Conservation (phyloP, 2,329 filamentous ascomycete species). For the Trichoderma semiorbis region DNA sequence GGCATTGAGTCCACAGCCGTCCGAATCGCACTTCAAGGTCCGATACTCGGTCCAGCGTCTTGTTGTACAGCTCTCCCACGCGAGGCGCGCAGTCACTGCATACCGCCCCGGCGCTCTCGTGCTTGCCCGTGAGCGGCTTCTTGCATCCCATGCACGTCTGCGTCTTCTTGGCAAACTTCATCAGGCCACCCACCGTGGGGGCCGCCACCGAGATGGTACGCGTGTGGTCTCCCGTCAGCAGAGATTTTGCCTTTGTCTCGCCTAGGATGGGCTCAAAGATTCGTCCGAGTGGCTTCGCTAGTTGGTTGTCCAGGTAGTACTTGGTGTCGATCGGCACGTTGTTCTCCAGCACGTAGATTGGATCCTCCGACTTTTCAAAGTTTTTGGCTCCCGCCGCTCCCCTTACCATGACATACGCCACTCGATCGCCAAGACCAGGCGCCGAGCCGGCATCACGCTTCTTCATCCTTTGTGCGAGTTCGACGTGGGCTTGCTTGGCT, state of each 20-base stretch:
- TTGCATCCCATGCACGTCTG: conserved; percentile 99
- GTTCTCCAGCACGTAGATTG: conserved; percentile 94
- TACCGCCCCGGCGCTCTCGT: conserved; percentile 80
- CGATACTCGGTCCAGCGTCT: conserved; percentile 80
- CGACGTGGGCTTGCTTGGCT: conserved; percentile 91
- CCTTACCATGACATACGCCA: conserved; percentile 97
- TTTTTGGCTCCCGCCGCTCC: conserved; percentile 86
- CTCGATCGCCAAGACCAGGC: conserved; percentile 87
- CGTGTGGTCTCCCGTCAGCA: conserved; percentile 91
- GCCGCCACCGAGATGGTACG: conserved; percentile 91
- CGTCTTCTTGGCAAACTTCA: conserved; percentile 98
- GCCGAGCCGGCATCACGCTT: conserved; percentile 95
- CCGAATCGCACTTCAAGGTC: conserved; percentile 93
- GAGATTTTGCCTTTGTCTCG: conserved; percentile 80
- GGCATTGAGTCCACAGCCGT: conserved; percentile 95
- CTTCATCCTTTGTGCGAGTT: conserved; percentile 92
- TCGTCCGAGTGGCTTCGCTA: conserved; percentile 86
- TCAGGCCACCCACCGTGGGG: conserved; percentile 85
- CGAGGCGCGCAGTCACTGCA: conserved; percentile 82
- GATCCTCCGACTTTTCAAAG: conserved; percentile 96
- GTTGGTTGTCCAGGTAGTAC: conserved; percentile 98
- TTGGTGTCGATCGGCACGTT: conserved; percentile 97
- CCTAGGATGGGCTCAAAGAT: conserved; percentile 98
- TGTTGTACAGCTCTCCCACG: conserved; percentile 89
- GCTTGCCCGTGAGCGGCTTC: conserved; percentile 79